Conservation (phyloP, 2,329 filamentous ascomycete genomes). For the Calonectria leucothoes region DNA sequence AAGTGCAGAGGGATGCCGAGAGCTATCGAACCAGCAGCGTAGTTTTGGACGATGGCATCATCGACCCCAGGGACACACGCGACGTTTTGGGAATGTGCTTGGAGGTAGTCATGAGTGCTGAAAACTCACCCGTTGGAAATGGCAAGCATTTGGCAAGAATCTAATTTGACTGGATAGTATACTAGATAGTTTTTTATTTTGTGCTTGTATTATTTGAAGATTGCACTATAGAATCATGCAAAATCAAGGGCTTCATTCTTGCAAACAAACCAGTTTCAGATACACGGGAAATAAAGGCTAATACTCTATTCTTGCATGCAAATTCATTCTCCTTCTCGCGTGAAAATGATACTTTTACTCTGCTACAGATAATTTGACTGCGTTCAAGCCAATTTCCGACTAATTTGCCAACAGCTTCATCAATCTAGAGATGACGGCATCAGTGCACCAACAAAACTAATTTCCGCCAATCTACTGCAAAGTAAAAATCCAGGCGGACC, state of each 20-base stretch:
- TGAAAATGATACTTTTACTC: neutral
- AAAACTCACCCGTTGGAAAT: neutral
- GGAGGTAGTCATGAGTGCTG: constrained; percentile 43
- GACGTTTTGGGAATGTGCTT: constrained; percentile 45
- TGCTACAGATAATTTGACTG: neutral
- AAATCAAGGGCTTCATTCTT: neutral
- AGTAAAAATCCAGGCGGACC: neutral
- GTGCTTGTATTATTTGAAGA: neutral
- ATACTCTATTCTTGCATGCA: no score
- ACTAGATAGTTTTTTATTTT: neutral
- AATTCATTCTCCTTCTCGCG: neutral
- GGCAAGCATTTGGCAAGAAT: constrained; percentile 22
- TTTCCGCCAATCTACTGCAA: neutral
- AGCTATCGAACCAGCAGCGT: constrained; percentile 35
- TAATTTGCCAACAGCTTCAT: neutral
- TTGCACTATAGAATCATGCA: neutral
- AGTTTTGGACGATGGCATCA: constrained; percentile 45
- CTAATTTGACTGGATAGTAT: neutral
- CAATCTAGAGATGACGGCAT: neutral
- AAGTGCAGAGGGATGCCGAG: constrained; percentile 35
- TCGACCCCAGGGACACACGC: constrained; percentile 41
- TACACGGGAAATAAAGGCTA: neutral
- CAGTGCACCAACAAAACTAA: neutral
- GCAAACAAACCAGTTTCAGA: neutral
- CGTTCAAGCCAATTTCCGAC: neutral